Evolutionary conservation across 2,329 filamentous ascomycete species (phyloP), one percentile per base, ranked within the genome.

Genomic region (Colletotrichum cereale): DNA sequence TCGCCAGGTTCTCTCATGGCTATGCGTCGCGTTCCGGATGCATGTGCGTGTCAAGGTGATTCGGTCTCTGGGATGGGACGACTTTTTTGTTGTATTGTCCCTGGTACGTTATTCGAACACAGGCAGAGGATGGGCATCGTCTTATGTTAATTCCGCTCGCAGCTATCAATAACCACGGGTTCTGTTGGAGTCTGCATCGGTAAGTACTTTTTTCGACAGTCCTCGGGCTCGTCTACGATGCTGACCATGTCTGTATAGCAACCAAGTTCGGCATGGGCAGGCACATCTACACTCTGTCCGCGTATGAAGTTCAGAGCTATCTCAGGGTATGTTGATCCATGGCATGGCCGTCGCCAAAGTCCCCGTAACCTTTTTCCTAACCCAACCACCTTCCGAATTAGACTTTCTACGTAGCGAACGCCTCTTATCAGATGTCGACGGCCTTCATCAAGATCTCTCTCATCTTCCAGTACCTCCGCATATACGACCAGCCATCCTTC

Each of bases 381-480:
- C 42, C 50, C 6, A 8, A 24, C 16, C 47, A 34, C 14, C 14
- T 16, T 34, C 18, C 24, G 16, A 5, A 8, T 21, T 50, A 82
- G 79, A 77, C 75, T 14, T 79, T 80, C 67, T 82, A 81, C 69
- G 71, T 81, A 3, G 71, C 76, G 12, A 75, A 81, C 61, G 77
- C 74, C 11, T 74, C 78, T 11, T 83, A 81, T 72, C 75, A 71
- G 21, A 69, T 79, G 53, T 81, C 80, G 12, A 80, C 78, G 16
- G 77, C 78, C 0, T 77, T 82, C 38, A 79, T 81, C 75, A 83
- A 83, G 57, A 75, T 82, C 8, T 81, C 80, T 7, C 76, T 83
- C 0, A 75, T 82, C 1, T 70, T 79, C 14, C 81, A 82, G 44
- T 83, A 81, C 72, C 77, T 82, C 21, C 80, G 80, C 12, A 74